Evolutionary conservation across 1,139 yeast genomes (phyloP), one percentile per base, ranked within the genome.

Genomic region (Scheffersomyces insectosa): DNA sequence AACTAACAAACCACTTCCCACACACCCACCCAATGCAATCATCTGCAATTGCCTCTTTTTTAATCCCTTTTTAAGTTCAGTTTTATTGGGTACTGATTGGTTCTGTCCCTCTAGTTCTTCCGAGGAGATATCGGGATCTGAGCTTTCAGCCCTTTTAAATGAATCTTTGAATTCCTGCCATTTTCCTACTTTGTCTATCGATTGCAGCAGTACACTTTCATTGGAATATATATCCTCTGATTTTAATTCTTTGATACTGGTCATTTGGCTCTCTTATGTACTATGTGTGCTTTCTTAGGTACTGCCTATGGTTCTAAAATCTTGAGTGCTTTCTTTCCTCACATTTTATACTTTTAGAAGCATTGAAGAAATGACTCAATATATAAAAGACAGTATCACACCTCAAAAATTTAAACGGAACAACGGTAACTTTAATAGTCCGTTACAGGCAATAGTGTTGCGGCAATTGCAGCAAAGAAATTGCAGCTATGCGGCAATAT

Each of bases 11-110:
- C 74, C 74, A 13, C 65, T 56, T 3, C 74, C 74, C 12, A 68
- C 69, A 52, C 72, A 68, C 2, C 73, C 72, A n/a, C 71, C 66
- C 15, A 68, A 58, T 33, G 72, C 68, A 35, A 68, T 69, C 70
- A 67, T 65, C 51, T 63, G 68, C 13, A 67, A 48, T 46, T 68
- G 72, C 42, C 72, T 52, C 41, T 67, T 65, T 36, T 64, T 66
- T 38, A 68, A 58, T 13, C 58, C 58, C 43, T 65, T 65, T 38
- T 63, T 60, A 14, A 66, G 51, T n/a, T 55, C 47, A 5, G 45
- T 46, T 3, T 10, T 15, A 9, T 33, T 37, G 13, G 28, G 20
- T 4, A 14, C 25, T 27, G 11, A 33, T 28, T n/a, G 23, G 8
- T 20, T 20, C 25, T 20, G 25, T 20, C 8, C 25, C 25, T 20